phyloP scores from a whole-genome alignment of 2,329 filamentous ascomycete genomes.

The Fusarium scirpi region DNA sequence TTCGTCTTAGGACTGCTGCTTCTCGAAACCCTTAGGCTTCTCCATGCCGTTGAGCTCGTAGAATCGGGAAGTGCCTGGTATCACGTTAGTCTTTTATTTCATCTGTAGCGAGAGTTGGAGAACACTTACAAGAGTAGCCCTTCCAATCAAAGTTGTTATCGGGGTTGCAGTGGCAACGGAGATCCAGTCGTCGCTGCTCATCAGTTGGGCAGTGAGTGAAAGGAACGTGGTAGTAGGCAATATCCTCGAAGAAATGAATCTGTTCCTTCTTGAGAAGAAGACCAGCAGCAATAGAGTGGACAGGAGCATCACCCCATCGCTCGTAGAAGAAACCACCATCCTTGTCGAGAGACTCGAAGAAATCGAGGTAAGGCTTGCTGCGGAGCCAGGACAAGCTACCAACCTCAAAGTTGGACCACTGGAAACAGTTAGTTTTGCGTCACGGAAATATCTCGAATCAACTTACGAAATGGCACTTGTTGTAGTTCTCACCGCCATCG shows the following conservation, averaged over 20 bases:
- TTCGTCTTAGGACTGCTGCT: slow-evolving; percentile 63
- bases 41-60: slow-evolving; percentile 84
- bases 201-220: slow-evolving; percentile 98
- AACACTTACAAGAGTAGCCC: slow-evolving; percentile 87
- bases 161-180: slow-evolving; percentile 95
- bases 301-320: slow-evolving; percentile 96
- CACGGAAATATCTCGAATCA: no score
- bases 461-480: slow-evolving; percentile 94
- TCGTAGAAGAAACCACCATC: slow-evolving; percentile 99
- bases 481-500: slow-evolving; percentile 91
- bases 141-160: slow-evolving; percentile 99
- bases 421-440: slow-evolving; percentile 42
- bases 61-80: slow-evolving; percentile 75
- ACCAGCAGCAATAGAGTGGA: slow-evolving; percentile 95
- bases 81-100: slow-evolving; percentile 18
- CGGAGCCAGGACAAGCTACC: slow-evolving; percentile 94
- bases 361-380: slow-evolving; percentile 89
- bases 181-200: slow-evolving; percentile 83
- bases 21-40: slow-evolving; percentile 88
- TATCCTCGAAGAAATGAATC: slow-evolving; percentile 99
- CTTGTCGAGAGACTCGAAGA: slow-evolving; percentile 86
- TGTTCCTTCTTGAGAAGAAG: slow-evolving; percentile 92
- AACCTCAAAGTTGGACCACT: slow-evolving; percentile 99
- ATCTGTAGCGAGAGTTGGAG: background rate
- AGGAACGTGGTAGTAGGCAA: slow-evolving; percentile 96